phyloP scores from a whole-genome alignment of 108 stramenopile genomes.

The Cyclotella baltica region DNA sequence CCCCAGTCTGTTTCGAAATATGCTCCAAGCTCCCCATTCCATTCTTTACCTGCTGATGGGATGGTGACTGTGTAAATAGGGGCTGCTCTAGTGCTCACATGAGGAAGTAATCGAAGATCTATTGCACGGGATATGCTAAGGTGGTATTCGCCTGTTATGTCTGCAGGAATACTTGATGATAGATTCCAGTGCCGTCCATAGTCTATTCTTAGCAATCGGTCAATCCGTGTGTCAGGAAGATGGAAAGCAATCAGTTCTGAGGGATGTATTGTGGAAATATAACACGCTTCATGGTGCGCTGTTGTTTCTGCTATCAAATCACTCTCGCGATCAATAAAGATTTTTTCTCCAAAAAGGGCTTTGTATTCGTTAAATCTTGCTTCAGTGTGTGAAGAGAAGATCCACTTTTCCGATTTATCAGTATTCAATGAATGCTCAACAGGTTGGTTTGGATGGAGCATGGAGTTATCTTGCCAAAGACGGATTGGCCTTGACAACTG shows the following conservation, averaged over 20 bases:
- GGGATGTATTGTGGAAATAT: constrained; percentile 65
- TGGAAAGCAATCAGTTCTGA: constrained; percentile 73
- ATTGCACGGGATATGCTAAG: constrained; percentile 59
- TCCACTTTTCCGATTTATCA: constrained; percentile 5
- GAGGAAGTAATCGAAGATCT: constrained; percentile 71
- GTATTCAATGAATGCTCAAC: constrained; percentile 13
- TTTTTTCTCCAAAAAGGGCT: constrained; percentile 63
- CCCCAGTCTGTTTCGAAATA: constrained; percentile 95
- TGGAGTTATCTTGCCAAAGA: constrained; percentile 92
- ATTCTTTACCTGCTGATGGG: constrained; percentile 64
- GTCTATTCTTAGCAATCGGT: constrained; percentile 79
- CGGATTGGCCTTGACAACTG: constrained; percentile 71
- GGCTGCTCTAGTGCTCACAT: constrained; percentile 77
- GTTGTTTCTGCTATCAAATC: constrained; percentile 60
- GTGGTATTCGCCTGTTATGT: constrained; percentile 71
- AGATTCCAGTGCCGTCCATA: constrained; percentile 71
- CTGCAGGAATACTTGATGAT: constrained; percentile 76
- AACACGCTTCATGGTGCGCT: constrained; percentile 76
- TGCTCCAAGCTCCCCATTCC: constrained; percentile 89
- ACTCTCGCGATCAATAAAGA: constrained; percentile 41
- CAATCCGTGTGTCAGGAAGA: constrained; percentile 84
- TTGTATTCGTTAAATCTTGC: constrained; percentile 72
- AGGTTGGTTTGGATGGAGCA: constrained; percentile 62
- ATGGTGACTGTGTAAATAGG: constrained; percentile 82
- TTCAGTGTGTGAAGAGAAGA: constrained; percentile 38